A percentile compares a stretch with the other conserved stretches of the same genome.
Evolutionary conservation across 345 rosid genomes (phyloP).

Genomic region (Pistacia vera): DNA sequence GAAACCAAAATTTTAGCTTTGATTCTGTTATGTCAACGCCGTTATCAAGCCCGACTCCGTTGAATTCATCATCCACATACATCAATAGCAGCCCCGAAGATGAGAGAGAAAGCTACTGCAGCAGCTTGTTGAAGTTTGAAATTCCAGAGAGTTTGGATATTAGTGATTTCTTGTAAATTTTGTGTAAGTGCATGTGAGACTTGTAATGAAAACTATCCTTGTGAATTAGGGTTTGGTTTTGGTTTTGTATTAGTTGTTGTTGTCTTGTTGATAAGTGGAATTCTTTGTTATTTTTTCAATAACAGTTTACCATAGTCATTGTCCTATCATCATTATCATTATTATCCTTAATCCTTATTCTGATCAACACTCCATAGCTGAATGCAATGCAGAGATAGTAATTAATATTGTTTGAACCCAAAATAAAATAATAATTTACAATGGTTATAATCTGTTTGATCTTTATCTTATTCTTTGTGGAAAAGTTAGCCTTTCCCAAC

Average conservation of each 20-base stretch:
- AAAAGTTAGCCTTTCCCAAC: no score
- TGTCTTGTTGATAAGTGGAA: constrained; percentile 13
- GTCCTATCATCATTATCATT: background rate
- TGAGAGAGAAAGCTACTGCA: constrained; percentile 72
- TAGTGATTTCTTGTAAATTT: constrained; percentile 60
- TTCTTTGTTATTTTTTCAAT: constrained; percentile 18
- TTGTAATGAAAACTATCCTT: constrained; percentile 3
- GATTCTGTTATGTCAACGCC: constrained; percentile 70
- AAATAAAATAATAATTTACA: no score
- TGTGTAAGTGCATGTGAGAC: background rate
- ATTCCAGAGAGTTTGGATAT: constrained; percentile 70
- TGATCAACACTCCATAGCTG: background rate
- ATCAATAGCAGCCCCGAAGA: constrained; percentile 59
- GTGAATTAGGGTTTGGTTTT: constrained; percentile 11
- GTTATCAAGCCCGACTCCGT: constrained; percentile 46
- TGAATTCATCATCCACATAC: constrained; percentile 53
- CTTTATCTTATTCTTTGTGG: no score
- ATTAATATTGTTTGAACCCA: background rate
- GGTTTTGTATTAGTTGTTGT: constrained; percentile 17
- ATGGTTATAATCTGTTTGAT: no score
- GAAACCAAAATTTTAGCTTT: constrained; percentile 41
- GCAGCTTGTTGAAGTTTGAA: constrained; percentile 71
- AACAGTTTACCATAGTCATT: background rate
- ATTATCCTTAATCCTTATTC: background rate
- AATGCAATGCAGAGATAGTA: background rate